A percentile compares a stretch with the other conserved stretches of the same genome.
phyloP scores from a whole-genome alignment of 192 early-diverging fungal species.

The Powellomyces hirtus region DNA sequence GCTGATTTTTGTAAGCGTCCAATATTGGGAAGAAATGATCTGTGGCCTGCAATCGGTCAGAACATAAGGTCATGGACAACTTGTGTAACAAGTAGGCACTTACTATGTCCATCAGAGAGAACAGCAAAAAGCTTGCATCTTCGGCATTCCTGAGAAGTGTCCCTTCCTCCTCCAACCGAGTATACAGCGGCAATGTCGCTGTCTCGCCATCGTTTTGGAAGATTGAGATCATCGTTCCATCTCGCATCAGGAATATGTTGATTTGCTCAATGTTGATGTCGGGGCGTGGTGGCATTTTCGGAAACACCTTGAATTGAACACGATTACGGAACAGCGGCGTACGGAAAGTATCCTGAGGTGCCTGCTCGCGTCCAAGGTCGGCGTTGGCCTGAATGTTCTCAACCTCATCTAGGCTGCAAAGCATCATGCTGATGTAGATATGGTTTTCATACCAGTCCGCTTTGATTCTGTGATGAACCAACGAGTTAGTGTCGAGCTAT shows the following conservation, averaged over 20 bases:
- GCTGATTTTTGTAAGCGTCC: conserved; percentile 21
- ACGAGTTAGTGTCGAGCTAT: not conserved
- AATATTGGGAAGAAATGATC: conserved; percentile 36
- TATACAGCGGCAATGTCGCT: conserved; percentile 13
- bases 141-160: conserved; percentile 25
- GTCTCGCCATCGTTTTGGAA: conserved; percentile 29
- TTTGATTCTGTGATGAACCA: conserved; percentile 24
- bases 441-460: conserved; percentile 39
- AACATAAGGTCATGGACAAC: too few species aligned
- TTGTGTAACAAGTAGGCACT: too few species aligned
- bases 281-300: conserved; percentile 2
- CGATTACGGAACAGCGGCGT: conserved; percentile 18
- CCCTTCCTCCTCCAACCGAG: conserved; percentile 12
- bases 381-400: not conserved
- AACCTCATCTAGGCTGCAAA: conserved; percentile 11
- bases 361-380: not conserved
- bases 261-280: conserved; percentile 22
- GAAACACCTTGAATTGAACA: not conserved
- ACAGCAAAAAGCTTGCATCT: conserved; percentile 35
- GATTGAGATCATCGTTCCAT: conserved; percentile 30
- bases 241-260: conserved; percentile 32
- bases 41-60: conserved; percentile 14
- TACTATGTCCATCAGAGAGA: conserved; percentile 32
- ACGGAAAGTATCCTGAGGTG: too few species aligned
- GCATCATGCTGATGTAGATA: conserved; percentile 30